phyloP scores from a whole-genome alignment of 1,139 yeast species.

The Kodamaea arcana region DNA sequence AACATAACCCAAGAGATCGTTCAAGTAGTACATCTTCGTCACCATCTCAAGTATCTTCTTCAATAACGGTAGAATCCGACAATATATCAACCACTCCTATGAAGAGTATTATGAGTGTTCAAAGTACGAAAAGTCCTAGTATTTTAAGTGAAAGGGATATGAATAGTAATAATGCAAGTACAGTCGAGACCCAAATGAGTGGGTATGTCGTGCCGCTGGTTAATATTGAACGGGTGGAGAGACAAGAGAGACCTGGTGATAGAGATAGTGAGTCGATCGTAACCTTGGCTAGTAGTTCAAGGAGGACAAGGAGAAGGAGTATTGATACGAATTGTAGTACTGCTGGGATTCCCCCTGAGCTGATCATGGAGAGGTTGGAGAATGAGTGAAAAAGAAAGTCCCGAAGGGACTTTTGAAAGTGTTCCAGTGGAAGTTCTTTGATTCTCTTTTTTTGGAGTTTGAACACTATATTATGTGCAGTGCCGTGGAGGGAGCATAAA shows the following conservation, averaged over 20 bases:
- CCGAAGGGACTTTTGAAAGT: no score
- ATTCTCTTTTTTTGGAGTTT: no score
- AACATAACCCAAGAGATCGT: background rate
- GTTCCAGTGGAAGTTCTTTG: no score
- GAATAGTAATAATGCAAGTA: constrained; percentile 41
- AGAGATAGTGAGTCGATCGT: constrained; percentile 52
- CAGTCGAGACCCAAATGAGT: constrained; percentile 49
- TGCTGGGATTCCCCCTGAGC: constrained; percentile 62
- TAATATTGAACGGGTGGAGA: background rate
- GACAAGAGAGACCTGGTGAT: constrained; percentile 13
- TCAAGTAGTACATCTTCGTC: background rate
- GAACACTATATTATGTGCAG: no score
- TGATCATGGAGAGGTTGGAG: constrained; percentile 56
- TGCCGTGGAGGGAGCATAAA: no score
- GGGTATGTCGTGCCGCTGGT: constrained; percentile 2
- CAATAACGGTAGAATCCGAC: constrained; percentile 18
- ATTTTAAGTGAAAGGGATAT: constrained; percentile 40
- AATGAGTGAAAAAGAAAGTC: no score
- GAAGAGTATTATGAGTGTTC: constrained; percentile 46
- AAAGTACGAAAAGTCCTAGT: constrained; percentile 45
- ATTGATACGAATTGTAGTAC: constrained; percentile 58
- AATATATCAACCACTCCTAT: constrained; percentile 50
- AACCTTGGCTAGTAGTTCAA: constrained; percentile 50
- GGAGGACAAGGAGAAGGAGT: constrained; percentile 48
- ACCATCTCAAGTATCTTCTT: background rate